Conservation (phyloP, 2,329 filamentous ascomycete genomes). For the Fusarium foetens region DNA sequence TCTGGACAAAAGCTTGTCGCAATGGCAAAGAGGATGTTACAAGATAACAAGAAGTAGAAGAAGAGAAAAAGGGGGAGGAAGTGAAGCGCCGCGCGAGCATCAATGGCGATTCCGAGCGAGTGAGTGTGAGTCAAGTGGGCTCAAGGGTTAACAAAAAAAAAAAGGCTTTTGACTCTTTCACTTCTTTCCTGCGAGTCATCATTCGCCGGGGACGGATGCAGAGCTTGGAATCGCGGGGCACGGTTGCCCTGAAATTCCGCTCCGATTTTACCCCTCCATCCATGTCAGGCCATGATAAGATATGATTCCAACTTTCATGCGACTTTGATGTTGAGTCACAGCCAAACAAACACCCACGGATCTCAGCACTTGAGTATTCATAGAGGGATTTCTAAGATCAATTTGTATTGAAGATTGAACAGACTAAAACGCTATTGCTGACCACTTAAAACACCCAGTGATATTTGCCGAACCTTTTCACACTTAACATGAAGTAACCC, state of each 20-base stretch:
- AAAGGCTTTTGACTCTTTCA: conserved; percentile 40
- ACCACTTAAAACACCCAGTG: conserved; percentile 11
- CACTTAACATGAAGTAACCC: conserved; percentile 5
- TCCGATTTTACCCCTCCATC: conserved; percentile 35
- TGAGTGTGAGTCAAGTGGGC: conserved; percentile 47
- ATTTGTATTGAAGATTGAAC: conserved; percentile 29
- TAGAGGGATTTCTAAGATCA: not conserved
- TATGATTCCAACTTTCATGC: not conserved
- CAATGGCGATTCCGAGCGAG: conserved; percentile 32
- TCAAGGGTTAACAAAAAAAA: conserved; percentile 43
- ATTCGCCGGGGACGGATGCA: conserved; percentile 20
- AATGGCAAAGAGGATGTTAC: conserved; percentile 19
- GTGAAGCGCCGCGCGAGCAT: conserved; percentile 45
- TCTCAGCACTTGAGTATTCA: too few relatives aligned
- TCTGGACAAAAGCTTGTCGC: conserved; percentile 7
- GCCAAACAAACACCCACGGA: not conserved
- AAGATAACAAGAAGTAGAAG: conserved; percentile 23
- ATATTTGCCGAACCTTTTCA: conserved; percentile 24
- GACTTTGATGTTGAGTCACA: not conserved
- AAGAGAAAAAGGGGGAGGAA: conserved; percentile 40
- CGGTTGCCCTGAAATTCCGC: conserved; percentile 32
- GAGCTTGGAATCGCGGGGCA: conserved; percentile 35
- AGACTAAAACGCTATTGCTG: conserved; percentile 27
- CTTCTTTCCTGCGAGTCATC: conserved; percentile 27
- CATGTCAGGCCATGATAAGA: conserved; percentile 8